Evolutionary conservation across 805 yeast genomes (phyloP).

Genomic region (Candida coleopterorum): DNA sequence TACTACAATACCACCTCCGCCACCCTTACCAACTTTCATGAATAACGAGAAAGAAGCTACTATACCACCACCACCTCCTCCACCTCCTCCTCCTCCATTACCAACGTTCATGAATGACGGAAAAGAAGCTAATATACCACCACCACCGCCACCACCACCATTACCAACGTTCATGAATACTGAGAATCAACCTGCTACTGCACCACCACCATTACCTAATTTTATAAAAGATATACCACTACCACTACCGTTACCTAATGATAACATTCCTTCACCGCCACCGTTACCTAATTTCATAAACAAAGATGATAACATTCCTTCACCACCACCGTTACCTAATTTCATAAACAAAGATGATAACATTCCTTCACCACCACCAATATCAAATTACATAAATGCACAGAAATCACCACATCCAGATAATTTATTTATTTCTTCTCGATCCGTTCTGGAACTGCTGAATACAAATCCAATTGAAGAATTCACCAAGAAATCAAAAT

Average conservation of each 20-base stretch:
- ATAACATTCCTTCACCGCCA: constrained; percentile 1
- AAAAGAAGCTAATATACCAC: constrained; percentile 9
- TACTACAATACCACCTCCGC: constrained; percentile 15
- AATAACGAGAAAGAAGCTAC: not conserved
- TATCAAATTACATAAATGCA: not conserved
- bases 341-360: not conserved
- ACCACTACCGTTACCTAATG: not conserved
- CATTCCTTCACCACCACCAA: constrained; percentile 3
- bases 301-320: not conserved
- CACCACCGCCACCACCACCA: constrained; percentile 13
- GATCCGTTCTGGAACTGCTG: not conserved
- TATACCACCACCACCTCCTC: constrained; percentile 17
- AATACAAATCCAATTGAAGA: not conserved
- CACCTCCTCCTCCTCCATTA: constrained; percentile 15
- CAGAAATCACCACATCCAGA: not conserved
- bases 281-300: not conserved
- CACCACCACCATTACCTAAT: constrained; percentile 14
- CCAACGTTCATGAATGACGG: constrained; percentile 1
- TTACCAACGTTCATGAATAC: constrained; percentile 9
- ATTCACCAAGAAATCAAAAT: not conserved
- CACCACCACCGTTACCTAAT: constrained; percentile 3
- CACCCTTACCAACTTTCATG: constrained; percentile 12
- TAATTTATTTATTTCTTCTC: not conserved
- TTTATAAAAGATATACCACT: constrained; percentile 1
- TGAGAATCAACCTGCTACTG: constrained; percentile 11